Percentiles rank a stretch among this genome's conserved stretches.
Conservation (phyloP, 176 grass and related monocot genomes). For the Cocos nucifera region DNA sequence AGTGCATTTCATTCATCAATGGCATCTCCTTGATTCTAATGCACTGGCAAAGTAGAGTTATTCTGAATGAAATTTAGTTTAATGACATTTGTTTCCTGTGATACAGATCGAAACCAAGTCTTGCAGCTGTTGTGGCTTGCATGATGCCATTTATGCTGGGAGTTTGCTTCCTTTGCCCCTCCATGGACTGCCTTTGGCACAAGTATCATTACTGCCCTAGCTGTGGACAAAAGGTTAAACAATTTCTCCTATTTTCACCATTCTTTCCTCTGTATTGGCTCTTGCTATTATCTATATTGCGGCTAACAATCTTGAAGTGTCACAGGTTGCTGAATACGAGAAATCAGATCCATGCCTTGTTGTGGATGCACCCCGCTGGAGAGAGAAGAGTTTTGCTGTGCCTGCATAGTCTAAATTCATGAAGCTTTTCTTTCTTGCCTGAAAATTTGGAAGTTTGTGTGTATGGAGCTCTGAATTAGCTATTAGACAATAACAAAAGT, state of each 20-base stretch:
- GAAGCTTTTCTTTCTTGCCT: too few species aligned
- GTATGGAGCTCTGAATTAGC: too few species aligned
- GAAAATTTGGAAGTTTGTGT: too few species aligned
- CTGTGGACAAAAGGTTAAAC: slow-evolving; percentile 64
- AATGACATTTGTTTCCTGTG: slow-evolving; percentile 5
- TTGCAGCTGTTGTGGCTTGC: slow-evolving; percentile 83
- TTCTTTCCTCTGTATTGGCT: too few species aligned
- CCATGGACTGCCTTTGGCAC: slow-evolving; percentile 94
- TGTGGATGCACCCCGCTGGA: slow-evolving; percentile 49
- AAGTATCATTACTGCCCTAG: slow-evolving; percentile 90
- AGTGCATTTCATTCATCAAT: too few species aligned
- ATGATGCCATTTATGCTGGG: slow-evolving; percentile 96
- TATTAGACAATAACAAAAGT: too few species aligned
- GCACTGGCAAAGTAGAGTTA: too few species aligned
- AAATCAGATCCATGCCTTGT: slow-evolving; percentile 89
- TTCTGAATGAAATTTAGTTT: too few species aligned
- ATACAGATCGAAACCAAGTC: slow-evolving; percentile 74
- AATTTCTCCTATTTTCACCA: too few species aligned
- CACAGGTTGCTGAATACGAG: slow-evolving; percentile 78
- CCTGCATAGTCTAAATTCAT: slow-evolving; percentile 40
- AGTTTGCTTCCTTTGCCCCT: slow-evolving; percentile 83
- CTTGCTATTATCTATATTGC: not conserved
- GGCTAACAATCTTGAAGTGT: not conserved
- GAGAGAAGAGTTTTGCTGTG: slow-evolving; percentile 69
- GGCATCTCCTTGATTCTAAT: too few species aligned